Evolutionary conservation across 2,329 filamentous ascomycete species (phyloP).

Genomic region (Neophaeococcomyces aloes): DNA sequence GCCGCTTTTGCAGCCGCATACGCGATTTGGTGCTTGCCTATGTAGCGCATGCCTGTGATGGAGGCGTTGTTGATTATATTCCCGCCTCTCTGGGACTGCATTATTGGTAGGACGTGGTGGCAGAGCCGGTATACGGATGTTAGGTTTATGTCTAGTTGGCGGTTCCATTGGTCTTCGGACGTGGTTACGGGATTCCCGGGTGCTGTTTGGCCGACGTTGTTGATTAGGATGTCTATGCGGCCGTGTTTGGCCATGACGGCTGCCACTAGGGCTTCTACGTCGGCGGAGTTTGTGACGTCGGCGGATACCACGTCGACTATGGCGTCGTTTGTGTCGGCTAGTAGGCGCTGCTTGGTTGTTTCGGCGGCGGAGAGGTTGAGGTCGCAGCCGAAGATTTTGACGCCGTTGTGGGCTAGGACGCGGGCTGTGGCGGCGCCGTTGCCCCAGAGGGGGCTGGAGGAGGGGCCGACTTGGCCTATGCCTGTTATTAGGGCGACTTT

Average conservation of each 20-base stretch:
- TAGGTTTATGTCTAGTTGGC: slow-evolving; percentile 45
- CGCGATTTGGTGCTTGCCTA: slow-evolving; percentile 41
- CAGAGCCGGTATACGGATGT: slow-evolving; percentile 46
- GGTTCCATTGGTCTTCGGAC: slow-evolving; percentile 41
- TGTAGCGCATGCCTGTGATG: slow-evolving; percentile 44
- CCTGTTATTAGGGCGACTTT: slow-evolving; percentile 15
- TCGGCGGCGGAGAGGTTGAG: slow-evolving; percentile 33
- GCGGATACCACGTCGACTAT: slow-evolving; percentile 34
- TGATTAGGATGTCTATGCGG: slow-evolving; percentile 50
- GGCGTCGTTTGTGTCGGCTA: slow-evolving; percentile 26
- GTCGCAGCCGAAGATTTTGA: slow-evolving; percentile 43
- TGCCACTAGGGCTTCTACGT: slow-evolving; percentile 45
- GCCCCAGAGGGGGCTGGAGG: slow-evolving; percentile 31
- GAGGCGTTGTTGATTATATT: slow-evolving; percentile 41
- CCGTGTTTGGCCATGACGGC: slow-evolving; percentile 43
- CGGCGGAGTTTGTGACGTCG: slow-evolving; percentile 43
- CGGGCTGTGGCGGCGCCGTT: slow-evolving; percentile 42
- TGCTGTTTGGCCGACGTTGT: slow-evolving; percentile 50
- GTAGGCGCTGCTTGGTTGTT: slow-evolving; percentile 32
- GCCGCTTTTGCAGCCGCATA: slow-evolving; percentile 42
- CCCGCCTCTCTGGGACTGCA: slow-evolving; percentile 39
- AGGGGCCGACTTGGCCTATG: slow-evolving; percentile 14
- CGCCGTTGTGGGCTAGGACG: slow-evolving; percentile 39
- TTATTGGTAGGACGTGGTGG: slow-evolving; percentile 44
- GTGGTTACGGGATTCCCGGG: slow-evolving; percentile 42